Evolutionary conservation across 345 rosid species (phyloP).

Genomic region (Brassica rapa): DNA sequence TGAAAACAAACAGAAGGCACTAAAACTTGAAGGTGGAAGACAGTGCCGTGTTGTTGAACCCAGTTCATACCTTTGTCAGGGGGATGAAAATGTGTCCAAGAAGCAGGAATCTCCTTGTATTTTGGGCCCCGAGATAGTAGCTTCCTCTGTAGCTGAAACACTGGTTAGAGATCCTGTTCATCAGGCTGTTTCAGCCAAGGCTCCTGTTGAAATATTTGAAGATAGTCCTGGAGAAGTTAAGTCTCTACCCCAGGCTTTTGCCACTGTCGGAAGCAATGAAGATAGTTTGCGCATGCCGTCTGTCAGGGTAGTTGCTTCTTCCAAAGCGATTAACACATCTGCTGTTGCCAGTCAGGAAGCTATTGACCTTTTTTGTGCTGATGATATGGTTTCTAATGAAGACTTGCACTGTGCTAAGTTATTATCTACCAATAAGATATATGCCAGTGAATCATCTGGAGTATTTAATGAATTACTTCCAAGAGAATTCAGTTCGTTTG

Average conservation of each 20-base stretch:
- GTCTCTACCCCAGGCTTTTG: conserved; percentile 43
- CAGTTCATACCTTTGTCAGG: conserved; percentile 35
- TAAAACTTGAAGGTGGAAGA: conserved; percentile 50
- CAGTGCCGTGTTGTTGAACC: conserved; percentile 31
- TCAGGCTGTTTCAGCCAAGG: conserved; percentile 47
- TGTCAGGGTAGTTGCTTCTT: conserved; percentile 23
- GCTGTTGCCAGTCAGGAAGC: conserved; percentile 24
- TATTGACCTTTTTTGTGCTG: conserved; percentile 34
- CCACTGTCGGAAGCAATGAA: conserved; percentile 34
- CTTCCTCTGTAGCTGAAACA: conserved; percentile 43
- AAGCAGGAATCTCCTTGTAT: conserved; percentile 27
- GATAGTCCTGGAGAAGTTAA: conserved; percentile 77
- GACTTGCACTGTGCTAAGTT: conserved; percentile 50
- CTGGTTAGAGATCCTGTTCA: conserved; percentile 40
- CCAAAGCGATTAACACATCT: conserved; percentile 20
- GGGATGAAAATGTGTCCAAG: conserved; percentile 32
- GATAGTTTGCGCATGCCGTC: conserved; percentile 36
- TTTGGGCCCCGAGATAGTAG: conserved; percentile 54
- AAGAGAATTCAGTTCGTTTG: conserved; percentile 39
- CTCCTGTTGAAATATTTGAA: conserved; percentile 44
- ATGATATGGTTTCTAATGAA: conserved; percentile 27
- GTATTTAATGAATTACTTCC: conserved; percentile 57
- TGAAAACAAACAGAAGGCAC: conserved; percentile 67
- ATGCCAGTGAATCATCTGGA: conserved; percentile 57
- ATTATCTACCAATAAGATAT: conserved; percentile 62